These are phyloP conservation scores for Cyberlindnera mississippiensis DNA, from an alignment of 805 yeast species.

Conservation along the genomic window DNA sequence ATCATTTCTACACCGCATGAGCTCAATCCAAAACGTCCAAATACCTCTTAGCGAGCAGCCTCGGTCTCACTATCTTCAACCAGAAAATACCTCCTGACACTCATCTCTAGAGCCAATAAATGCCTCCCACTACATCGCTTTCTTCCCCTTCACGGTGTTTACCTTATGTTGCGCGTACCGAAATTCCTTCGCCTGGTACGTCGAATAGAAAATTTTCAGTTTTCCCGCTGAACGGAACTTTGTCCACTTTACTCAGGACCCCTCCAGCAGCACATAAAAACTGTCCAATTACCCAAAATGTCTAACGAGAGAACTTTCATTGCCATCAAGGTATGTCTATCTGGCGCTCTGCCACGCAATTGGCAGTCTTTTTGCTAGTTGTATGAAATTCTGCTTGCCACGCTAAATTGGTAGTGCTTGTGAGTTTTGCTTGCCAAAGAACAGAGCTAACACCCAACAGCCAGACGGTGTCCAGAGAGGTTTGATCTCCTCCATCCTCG, in stretches of 20 bases:
- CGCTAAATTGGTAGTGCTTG: no score
- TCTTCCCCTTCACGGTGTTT: constrained; percentile 1
- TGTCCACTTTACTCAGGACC: not conserved
- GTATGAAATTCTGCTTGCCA: no score
- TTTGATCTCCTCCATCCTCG: constrained; percentile 79
- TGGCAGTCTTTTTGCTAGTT: no score
- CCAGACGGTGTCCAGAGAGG: constrained; percentile 99
- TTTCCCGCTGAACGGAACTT: constrained; percentile 2
- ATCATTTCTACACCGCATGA: no score
- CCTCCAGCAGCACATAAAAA: not conserved
- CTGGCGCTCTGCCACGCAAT: not conserved
- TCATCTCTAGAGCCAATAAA: no score
- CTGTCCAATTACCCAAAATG: constrained; percentile 18
- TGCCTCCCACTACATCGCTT: no score
- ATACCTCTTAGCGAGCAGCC: no score
- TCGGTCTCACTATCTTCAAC: no score
- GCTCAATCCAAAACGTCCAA: no score
- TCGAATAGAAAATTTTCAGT: constrained; percentile 6
- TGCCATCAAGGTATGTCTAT: constrained; percentile 54
- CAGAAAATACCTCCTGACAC: no score
- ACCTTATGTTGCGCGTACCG: constrained; percentile 2
- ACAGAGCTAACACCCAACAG: constrained; percentile 25
- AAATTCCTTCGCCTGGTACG: not conserved
- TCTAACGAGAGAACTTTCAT: constrained; percentile 79
- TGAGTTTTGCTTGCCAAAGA: no score